phyloP scores from a whole-genome alignment of 1,139 yeast genomes.

The Pichia sp. region DNA sequence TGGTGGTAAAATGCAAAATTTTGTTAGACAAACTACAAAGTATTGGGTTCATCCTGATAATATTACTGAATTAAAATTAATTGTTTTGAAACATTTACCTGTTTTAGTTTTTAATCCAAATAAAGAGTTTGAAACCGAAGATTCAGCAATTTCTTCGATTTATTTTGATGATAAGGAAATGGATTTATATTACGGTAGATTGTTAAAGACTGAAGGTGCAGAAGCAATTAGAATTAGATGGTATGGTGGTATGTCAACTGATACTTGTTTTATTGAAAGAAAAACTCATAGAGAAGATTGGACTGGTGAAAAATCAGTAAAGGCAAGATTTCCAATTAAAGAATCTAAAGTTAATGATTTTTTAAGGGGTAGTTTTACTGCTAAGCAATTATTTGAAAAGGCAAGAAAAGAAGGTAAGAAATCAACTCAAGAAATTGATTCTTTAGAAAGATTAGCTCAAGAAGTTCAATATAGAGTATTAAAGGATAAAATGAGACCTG shows the following conservation, averaged over 20 bases:
- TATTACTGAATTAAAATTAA: slow-evolving; percentile 92
- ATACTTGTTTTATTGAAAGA: slow-evolving; percentile 90
- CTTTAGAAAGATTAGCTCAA: slow-evolving; percentile 82
- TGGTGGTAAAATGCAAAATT: slow-evolving; percentile 96
- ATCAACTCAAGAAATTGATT: slow-evolving; percentile 78
- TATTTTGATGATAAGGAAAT: slow-evolving; percentile 85
- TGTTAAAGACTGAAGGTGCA: slow-evolving; percentile 96
- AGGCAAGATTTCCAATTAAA: slow-evolving; percentile 88
- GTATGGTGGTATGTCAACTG: slow-evolving; percentile 97
- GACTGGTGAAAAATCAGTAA: slow-evolving; percentile 98
- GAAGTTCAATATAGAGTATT: slow-evolving; percentile 88
- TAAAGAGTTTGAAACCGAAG: slow-evolving; percentile 91
- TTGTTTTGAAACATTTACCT: slow-evolving; percentile 88
- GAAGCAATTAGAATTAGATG: slow-evolving; percentile 97
- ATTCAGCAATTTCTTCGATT: slow-evolving; percentile 92
- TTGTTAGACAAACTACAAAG: slow-evolving; percentile 95
- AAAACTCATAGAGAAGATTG: slow-evolving; percentile 98
- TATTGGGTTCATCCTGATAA: slow-evolving; percentile 99
- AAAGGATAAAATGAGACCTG: slow-evolving; percentile 83
- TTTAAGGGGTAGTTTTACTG: slow-evolving; percentile 77
- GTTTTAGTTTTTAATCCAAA: slow-evolving; percentile 93
- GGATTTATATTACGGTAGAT: slow-evolving; percentile 89
- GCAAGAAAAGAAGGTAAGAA: slow-evolving; percentile 91
- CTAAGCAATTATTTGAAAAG: slow-evolving; percentile 84
- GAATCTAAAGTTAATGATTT: slow-evolving; percentile 86